These are phyloP conservation scores for Phylloboletellus chloephorus DNA, from an alignment of 1,284 basidiomycete species.

Conservation along the genomic window DNA sequence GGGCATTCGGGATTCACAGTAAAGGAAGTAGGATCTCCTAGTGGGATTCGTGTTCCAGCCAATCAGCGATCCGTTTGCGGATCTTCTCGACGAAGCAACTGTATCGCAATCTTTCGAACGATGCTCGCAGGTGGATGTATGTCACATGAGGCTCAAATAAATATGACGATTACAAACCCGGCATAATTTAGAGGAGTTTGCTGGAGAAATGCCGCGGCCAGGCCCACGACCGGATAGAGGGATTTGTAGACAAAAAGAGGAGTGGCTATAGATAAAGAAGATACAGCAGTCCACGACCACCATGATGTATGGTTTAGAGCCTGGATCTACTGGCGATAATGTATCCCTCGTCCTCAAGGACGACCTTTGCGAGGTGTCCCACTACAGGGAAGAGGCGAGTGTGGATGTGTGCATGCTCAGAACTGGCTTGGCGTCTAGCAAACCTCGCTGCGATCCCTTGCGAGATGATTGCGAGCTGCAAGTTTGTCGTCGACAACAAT, in stretches of 20 bases:
- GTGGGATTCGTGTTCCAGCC: not conserved
- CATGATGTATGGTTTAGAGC: conserved; percentile 26
- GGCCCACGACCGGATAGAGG: conserved; percentile 9
- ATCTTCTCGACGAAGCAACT: conserved; percentile 24
- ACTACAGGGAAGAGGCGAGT: conserved; percentile 56
- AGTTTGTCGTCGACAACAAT: conserved; percentile 2
- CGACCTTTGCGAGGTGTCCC: conserved; percentile 56
- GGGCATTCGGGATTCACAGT: conserved; percentile 27
- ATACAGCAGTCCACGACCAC: not conserved
- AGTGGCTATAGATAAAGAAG: conserved; percentile 9
- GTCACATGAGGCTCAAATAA: conserved; percentile 17
- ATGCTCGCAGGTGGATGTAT: conserved; percentile 17
- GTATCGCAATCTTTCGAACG: conserved; percentile 13
- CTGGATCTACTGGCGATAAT: conserved; percentile 32
- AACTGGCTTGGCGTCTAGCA: conserved; percentile 82
- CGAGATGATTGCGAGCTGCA: conserved; percentile 75
- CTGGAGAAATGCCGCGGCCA: conserved; percentile 21
- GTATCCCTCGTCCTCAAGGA: conserved; percentile 51
- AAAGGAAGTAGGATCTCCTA: conserved; percentile 22
- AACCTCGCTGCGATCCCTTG: conserved; percentile 93
- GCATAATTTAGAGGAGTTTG: conserved; percentile 21
- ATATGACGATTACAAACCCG: conserved; percentile 20
- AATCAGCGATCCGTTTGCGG: conserved; percentile 7
- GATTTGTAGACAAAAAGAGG: conserved; percentile 19
- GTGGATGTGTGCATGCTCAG: conserved; percentile 64